Percentiles rank a stretch among this genome's conserved stretches.
Evolutionary conservation across 495 filamentous ascomycete genomes (phyloP).

Genomic region (Rhizodiscina lignyota): DNA sequence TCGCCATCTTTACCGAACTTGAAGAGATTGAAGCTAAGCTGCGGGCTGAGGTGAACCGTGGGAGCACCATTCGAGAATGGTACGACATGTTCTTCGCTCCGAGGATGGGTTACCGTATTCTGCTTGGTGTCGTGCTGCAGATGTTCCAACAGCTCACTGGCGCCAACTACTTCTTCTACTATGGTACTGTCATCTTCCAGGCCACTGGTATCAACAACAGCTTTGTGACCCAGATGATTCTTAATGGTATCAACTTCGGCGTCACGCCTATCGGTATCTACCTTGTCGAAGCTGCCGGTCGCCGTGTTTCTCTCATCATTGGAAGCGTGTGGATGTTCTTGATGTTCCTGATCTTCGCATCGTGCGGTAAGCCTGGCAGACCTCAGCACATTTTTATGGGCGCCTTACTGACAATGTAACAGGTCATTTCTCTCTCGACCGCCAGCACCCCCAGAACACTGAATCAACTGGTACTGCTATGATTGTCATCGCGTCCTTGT

Average conservation of each 20-base stretch:
- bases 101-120: constrained; percentile 11
- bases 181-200: constrained; percentile 21
- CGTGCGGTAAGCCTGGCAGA: too few relatives aligned
- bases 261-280: constrained; percentile 20
- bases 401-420: too few relatives aligned
- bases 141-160: constrained; percentile 14
- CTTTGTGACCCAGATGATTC: constrained; percentile 19
- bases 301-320: constrained; percentile 17
- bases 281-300: constrained; percentile 21
- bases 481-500: constrained; percentile 65
- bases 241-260: constrained; percentile 21
- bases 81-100: constrained; percentile 14
- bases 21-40: constrained; percentile 32
- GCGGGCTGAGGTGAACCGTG: constrained; percentile 7
- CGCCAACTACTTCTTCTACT: constrained; percentile 33
- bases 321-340: constrained; percentile 22
- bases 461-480: constrained; percentile 50
- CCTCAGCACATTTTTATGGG: too few relatives aligned
- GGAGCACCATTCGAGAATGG: constrained; percentile 7
- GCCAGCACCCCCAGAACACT: constrained; percentile 23
- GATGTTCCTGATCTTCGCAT: constrained; percentile 23
- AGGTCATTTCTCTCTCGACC: constrained; percentile 20
- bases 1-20: constrained; percentile 50
- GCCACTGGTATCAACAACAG: constrained; percentile 14
- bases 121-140: constrained; percentile 13